Evolutionary conservation across 129 eudicot genomes (phyloP).

Genomic region (Cynara cardunculus): DNA sequence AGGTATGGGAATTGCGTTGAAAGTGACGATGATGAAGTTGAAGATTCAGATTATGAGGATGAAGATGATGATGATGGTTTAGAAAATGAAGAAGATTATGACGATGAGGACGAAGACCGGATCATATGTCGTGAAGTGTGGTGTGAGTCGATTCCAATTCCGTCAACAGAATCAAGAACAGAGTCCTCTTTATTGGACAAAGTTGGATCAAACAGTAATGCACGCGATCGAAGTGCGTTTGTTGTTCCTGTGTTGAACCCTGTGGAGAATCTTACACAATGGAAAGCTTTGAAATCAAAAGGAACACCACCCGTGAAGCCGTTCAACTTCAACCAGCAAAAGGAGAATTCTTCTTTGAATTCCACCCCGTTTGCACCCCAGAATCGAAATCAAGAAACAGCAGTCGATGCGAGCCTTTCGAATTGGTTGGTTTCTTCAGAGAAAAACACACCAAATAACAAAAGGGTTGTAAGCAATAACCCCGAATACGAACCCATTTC

Average conservation of each 20-base stretch:
- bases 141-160: constrained; percentile 48
- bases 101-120: constrained; percentile 37
- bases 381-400: constrained; percentile 48
- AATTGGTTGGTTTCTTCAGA: constrained; percentile 67
- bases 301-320: constrained; percentile 34
- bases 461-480: constrained; percentile 14
- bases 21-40: constrained; percentile 88
- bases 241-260: constrained; percentile 79
- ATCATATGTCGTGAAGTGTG: constrained; percentile 46
- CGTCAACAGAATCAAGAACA: constrained; percentile 43
- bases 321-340: constrained; percentile 31
- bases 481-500: constrained; percentile 33
- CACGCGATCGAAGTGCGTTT: constrained; percentile 63
- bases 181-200: constrained; percentile 24
- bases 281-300: constrained; percentile 72
- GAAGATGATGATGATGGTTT: constrained; percentile 36
- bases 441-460: constrained; percentile 35
- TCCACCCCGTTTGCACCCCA: constrained; percentile 15
- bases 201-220: constrained; percentile 27
- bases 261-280: constrained; percentile 79
- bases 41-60: constrained; percentile 53
- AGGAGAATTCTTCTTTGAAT: constrained; percentile 54
- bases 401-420: constrained; percentile 92
- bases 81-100: constrained; percentile 36
- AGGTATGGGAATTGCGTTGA: constrained; percentile 81